Base-by-base conservation (phyloP, 208 protist species). In the Sergeia podlipaevii region DNA sequence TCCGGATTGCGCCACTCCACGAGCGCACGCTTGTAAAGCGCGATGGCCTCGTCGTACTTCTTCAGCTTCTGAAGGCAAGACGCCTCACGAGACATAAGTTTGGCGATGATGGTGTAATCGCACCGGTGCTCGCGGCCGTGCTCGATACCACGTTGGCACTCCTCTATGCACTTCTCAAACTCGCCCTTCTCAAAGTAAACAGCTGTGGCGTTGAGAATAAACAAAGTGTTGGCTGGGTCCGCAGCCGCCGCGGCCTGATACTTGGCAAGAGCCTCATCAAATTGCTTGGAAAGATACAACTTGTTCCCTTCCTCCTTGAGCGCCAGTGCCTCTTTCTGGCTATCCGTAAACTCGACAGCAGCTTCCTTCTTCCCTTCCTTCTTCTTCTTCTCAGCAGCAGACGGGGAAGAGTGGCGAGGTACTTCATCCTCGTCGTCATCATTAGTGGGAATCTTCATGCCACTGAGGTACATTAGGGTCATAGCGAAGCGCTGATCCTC, bases 261-360 rank as follows among this genome's bases (percentile, higher is more conserved):
- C 68, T 95, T 91, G 15, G 58, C 60, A 29, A 98, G 59, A 4
- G 95, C 95, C 49, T 80, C 84, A 55, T 94, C 96, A 60, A 99
- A 99, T 52, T 95, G 71, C 60, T 92, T 85, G 36, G 85, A 82
- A 62, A 97, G 92, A 86, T 98, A 98, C 11, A 92, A 71, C 53
- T 82, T 84, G 72, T 98, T 98, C 20, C 96, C 96, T 60, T 96
- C 76, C 59, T 96, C 88, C 66, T 98, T 96, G n/a, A 90, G 49
- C 11, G 66, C 70, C 37, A 84, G 34, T 6, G 83, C 80, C 60
- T 89, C 83, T 59, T 80, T 77, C 62, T 84, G 67, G 38, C 73
- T 68, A 13, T 79, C 54, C 3, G 77, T 69, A 15, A 90, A 62
- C 37, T 77, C 54, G 36, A 74, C 63, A 21, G 60, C 39, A 8